These are phyloP conservation scores for Sugiyamaella paludigena DNA, from an alignment of 1,139 yeast species.

Conservation along the genomic window DNA sequence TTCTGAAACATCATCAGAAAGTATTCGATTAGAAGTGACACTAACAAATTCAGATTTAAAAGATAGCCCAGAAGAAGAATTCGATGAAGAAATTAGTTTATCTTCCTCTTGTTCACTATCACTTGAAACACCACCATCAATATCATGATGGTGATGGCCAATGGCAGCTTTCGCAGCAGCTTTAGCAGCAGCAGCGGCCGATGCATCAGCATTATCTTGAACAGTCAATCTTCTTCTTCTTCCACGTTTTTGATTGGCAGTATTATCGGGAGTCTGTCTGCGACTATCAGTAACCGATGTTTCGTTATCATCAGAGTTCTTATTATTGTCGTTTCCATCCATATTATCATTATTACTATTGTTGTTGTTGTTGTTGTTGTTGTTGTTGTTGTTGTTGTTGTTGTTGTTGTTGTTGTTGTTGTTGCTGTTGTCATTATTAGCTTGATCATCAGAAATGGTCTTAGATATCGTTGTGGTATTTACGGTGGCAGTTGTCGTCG, in stretches of 20 bases:
- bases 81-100: neutral
- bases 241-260: conserved; percentile 4
- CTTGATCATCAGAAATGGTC: neutral
- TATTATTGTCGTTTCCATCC: neutral
- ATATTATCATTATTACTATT: neutral
- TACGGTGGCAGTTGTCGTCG: neutral
- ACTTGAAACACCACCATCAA: neutral
- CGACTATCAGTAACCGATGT: neutral
- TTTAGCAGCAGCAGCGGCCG: neutral
- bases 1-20: conserved; percentile 8
- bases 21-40: conserved; percentile 1
- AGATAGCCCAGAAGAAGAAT: neutral
- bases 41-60: conserved; percentile 9
- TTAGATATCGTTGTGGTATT: no score
- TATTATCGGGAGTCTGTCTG: neutral
- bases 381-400: neutral
- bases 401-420: neutral
- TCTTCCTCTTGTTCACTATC: conserved; percentile 7
- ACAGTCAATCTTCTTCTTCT: conserved; percentile 5
- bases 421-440: neutral
- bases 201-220: neutral
- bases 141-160: no score
- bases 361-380: neutral
- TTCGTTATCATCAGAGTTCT: neutral
- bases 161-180: no score